Evolutionary conservation across 441 rosid genomes (phyloP).

Genomic region (Aquilaria agallochum): DNA sequence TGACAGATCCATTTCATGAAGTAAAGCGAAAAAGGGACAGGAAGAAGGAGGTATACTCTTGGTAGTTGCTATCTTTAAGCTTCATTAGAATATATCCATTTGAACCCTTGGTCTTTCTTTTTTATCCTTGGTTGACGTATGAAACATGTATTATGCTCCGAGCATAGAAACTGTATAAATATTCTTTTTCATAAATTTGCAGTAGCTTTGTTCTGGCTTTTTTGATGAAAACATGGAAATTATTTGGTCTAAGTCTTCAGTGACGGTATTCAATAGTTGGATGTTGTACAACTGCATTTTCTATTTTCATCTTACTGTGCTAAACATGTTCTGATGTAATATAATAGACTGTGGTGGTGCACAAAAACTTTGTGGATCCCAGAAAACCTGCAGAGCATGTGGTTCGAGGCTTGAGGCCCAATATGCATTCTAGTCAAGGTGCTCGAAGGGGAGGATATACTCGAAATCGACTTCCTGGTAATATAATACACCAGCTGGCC

Average conservation of each 20-base stretch:
- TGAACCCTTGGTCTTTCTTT: too few relatives aligned
- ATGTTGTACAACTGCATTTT: too few relatives aligned
- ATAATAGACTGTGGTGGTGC: constrained; percentile 40
- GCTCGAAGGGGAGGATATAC: constrained; percentile 44
- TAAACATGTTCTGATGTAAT: constrained; percentile 14
- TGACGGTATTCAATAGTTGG: too few relatives aligned
- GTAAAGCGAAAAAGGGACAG: constrained; percentile 76
- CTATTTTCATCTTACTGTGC: background rate
- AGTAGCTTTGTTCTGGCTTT: too few relatives aligned
- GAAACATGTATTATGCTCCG: too few relatives aligned
- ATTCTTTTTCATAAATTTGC: too few relatives aligned
- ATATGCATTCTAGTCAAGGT: constrained; percentile 36
- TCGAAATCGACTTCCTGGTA: constrained; percentile 43
- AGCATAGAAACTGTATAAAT: too few relatives aligned
- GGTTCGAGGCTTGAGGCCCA: constrained; percentile 31
- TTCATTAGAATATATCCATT: too few relatives aligned
- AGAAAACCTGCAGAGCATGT: constrained; percentile 43
- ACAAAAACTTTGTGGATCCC: constrained; percentile 24
- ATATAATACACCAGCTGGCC: constrained; percentile 6
- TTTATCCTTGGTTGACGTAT: too few relatives aligned
- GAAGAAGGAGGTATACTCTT: constrained; percentile 78
- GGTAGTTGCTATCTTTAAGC: background rate
- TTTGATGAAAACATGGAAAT: too few relatives aligned
- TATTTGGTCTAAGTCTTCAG: too few relatives aligned
- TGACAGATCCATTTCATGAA: constrained; percentile 79